Evolutionary conservation across 306 rosid species (phyloP).

Genomic region (cucumber (Cucumis sativus)): Cucumber_9930_V3 NC_026660.2:5488001-5488500

Average conservation of each 20-base stretch:
- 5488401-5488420: neutral
- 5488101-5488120: neutral
- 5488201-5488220: too few species aligned
- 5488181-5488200: neutral
- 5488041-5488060: constrained; percentile 1
- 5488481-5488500: neutral
- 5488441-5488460: neutral
- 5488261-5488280: neutral
- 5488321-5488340: neutral
- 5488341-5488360: neutral
- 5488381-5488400: neutral
- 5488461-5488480: neutral
- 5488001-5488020: neutral
- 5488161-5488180: neutral
- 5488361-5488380: neutral
- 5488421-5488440: neutral
- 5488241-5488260: neutral
- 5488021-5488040: constrained; percentile 4
- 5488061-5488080: neutral
- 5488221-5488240: neutral
- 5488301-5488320: neutral
- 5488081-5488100: neutral
- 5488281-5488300: neutral
- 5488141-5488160: neutral
- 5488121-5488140: neutral